These are phyloP conservation scores for Sordariomycetes sp. DNA, from an alignment of 2,329 filamentous ascomycete genomes.

Conservation along the genomic window DNA sequence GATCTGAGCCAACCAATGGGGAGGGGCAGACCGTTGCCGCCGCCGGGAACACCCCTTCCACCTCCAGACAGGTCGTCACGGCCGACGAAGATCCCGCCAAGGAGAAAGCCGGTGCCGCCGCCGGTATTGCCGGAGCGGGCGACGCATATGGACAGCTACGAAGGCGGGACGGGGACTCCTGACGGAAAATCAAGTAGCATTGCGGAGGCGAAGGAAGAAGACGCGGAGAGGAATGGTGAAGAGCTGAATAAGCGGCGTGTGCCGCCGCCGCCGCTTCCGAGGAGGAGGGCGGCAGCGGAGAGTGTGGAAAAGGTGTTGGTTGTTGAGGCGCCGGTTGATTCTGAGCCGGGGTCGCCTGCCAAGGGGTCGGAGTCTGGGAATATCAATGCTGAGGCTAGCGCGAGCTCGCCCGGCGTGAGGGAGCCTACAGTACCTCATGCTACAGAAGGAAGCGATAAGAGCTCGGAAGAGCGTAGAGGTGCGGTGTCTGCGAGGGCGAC, in stretches of 20 bases:
- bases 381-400: background rate
- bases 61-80: conserved; percentile 48
- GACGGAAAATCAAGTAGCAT: background rate
- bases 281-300: conserved; percentile 22
- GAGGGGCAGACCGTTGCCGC: conserved; percentile 67
- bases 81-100: conserved; percentile 42
- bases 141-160: background rate
- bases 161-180: conserved; percentile 9
- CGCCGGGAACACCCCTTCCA: conserved; percentile 67
- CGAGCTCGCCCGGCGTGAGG: background rate
- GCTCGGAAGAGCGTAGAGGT: background rate
- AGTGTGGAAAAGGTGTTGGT: conserved; percentile 44
- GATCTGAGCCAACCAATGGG: conserved; percentile 60
- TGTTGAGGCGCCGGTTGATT: conserved; percentile 51
- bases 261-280: conserved; percentile 33
- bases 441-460: background rate
- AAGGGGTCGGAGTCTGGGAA: background rate
- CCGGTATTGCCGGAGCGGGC: conserved; percentile 10
- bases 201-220: conserved; percentile 15
- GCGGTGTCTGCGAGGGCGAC: conserved; percentile 8
- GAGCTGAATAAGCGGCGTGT: background rate
- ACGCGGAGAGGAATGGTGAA: conserved; percentile 6
- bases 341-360: conserved; percentile 38
- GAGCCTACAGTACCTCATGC: background rate
- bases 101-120: conserved; percentile 48